Percentiles rank a stretch among this genome's conserved stretches.
phyloP scores from a whole-genome alignment of 345 rosid species.

The Rhodamnia rubescens region DNA sequence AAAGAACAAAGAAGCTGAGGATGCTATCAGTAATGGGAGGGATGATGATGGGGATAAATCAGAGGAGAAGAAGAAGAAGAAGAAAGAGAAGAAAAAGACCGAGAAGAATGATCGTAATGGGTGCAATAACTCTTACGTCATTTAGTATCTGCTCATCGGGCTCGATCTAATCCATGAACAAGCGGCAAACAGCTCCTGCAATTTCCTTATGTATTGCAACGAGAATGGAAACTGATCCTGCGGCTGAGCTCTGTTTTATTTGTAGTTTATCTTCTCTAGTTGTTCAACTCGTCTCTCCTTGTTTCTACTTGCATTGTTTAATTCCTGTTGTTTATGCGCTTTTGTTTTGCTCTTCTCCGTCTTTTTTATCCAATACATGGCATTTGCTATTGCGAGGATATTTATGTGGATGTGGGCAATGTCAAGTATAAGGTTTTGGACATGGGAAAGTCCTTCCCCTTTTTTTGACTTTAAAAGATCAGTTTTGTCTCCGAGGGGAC shows the following conservation, averaged over 20 bases:
- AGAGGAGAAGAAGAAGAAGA: conserved; percentile 69
- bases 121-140: not conserved
- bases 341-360: not conserved
- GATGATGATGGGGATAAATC: conserved; percentile 33
- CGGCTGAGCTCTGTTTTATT: not conserved
- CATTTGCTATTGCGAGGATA: not conserved
- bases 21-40: conserved; percentile 14
- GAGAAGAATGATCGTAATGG: conserved; percentile 10
- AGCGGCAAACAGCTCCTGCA: not conserved
- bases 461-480: not conserved
- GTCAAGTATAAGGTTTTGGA: not conserved
- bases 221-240: not conserved
- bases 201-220: not conserved
- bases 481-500: not conserved
- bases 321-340: not conserved
- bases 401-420: not conserved
- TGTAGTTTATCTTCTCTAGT: not conserved
- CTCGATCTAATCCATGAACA: not conserved
- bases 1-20: conserved; percentile 48
- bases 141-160: not conserved
- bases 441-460: not conserved
- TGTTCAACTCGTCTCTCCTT: not conserved
- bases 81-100: conserved; percentile 51
- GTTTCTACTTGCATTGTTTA: not conserved
- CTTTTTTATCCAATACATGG: not conserved